Evolutionary conservation across 768 basidiomycete species (phyloP).

Genomic region (Leccinum imitatum): DNA sequence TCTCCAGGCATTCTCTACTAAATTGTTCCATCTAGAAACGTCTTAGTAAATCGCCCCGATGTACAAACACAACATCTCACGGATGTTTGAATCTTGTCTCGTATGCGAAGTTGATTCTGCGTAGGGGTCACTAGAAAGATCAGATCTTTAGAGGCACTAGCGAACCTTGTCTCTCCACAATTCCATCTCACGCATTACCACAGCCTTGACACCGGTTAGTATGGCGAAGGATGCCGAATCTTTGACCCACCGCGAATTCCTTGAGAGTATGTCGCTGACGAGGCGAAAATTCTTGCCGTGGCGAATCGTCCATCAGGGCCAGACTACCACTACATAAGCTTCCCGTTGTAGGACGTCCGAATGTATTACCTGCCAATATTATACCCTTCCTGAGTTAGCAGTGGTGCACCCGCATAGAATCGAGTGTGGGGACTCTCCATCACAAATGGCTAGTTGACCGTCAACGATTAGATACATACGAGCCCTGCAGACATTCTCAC

Average conservation of each 20-base stretch:
- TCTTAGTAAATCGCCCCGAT: neutral
- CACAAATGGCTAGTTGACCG: conserved; percentile 60
- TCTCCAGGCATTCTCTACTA: conserved; percentile 91
- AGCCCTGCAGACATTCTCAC: conserved; percentile 21
- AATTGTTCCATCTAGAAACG: conserved; percentile 84
- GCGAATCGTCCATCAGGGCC: conserved; percentile 81
- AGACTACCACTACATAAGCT: conserved; percentile 44
- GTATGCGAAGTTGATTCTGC: conserved; percentile 84
- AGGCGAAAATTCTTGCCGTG: conserved; percentile 82
- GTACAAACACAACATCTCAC: conserved; percentile 38
- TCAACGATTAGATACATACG: neutral
- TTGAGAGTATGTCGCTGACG: conserved; percentile 89
- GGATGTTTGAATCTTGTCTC: conserved; percentile 90
- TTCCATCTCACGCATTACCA: conserved; percentile 95
- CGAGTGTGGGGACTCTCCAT: conserved; percentile 63
- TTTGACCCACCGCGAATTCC: conserved; percentile 72
- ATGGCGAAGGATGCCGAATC: neutral
- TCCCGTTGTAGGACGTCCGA: neutral
- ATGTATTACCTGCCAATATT: conserved; percentile 77
- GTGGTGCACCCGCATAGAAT: conserved; percentile 90
- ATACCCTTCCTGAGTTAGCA: conserved; percentile 85
- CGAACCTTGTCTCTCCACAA: conserved; percentile 88
- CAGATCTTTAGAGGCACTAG: neutral
- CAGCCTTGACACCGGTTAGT: conserved; percentile 44
- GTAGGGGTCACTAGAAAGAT: neutral